A percentile compares a stretch with the other conserved stretches of the same genome.
Conservation (phyloP, 1,284 basidiomycete genomes). For the Fomitiporia mediterranea region DNA sequence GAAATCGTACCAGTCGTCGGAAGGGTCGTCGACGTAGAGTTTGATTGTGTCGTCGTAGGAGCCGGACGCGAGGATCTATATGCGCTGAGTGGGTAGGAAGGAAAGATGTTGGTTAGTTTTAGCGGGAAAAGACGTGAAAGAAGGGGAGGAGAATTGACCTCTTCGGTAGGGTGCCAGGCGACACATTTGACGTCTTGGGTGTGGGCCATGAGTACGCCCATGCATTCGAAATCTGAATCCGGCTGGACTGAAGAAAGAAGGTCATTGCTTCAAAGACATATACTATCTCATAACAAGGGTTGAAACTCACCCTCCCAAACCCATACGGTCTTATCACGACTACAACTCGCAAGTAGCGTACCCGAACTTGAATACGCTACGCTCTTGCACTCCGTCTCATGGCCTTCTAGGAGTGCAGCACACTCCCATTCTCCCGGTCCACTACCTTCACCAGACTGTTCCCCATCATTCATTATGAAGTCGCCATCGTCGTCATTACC, state of each 20-base stretch:
- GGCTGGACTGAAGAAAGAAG: conserved; percentile 59
- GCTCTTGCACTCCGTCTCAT: conserved; percentile 97
- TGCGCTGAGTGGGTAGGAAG: conserved; percentile 21
- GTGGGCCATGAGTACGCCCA: conserved; percentile 97
- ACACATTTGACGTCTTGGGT: conserved; percentile 95
- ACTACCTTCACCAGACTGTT: conserved; percentile 34
- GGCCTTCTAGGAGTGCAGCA: conserved; percentile 85
- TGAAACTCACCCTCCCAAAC: conserved; percentile 85
- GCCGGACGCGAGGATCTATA: conserved; percentile 87
- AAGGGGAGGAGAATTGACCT: conserved; percentile 47
- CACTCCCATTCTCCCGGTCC: conserved; percentile 75
- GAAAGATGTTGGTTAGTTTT: conserved; percentile 2
- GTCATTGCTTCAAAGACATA: not conserved
- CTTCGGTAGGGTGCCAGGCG: conserved; percentile 92
- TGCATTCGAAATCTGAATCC: conserved; percentile 92
- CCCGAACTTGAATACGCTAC: conserved; percentile 84
- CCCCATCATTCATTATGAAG: conserved; percentile 29
- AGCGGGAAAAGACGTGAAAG: conserved; percentile 3
- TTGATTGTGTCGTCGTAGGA: conserved; percentile 98
- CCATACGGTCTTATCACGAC: conserved; percentile 97
- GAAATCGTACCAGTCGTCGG: conserved; percentile 93
- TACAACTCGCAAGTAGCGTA: conserved; percentile 85
- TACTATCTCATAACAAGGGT: conserved; percentile 2
- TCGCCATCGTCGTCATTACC: conserved; percentile 20
- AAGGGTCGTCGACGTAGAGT: conserved; percentile 90